Percentiles rank a stretch among this genome's conserved stretches.
Conservation (phyloP, 148 eudicot genomes). For the Vaccinium darrowii region DNA sequence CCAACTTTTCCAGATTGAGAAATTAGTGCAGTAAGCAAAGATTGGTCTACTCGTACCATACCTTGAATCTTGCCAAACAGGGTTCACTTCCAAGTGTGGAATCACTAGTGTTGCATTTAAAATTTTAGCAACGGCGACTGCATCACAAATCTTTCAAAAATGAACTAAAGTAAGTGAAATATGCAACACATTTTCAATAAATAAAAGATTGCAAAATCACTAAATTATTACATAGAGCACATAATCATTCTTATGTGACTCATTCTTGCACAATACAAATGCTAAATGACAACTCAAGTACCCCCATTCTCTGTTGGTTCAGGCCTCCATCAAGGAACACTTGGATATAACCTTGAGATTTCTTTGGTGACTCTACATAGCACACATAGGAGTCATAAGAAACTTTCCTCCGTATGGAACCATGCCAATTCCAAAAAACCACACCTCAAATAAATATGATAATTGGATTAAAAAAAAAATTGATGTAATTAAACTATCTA, state of each 20-base stretch:
- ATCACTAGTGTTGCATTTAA: conserved; percentile 83
- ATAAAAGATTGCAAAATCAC: background rate
- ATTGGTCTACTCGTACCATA: conserved; percentile 12
- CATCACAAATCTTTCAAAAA: conserved; percentile 73
- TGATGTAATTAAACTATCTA: background rate
- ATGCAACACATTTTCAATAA: background rate
- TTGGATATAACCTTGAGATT: conserved; percentile 49
- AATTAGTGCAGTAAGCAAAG: background rate
- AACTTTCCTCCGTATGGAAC: background rate
- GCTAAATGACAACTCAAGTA: conserved; percentile 24
- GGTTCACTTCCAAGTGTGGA: conserved; percentile 81
- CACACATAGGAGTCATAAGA: conserved; percentile 31
- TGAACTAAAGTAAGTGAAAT: background rate
- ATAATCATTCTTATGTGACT: background rate
- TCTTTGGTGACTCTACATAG: conserved; percentile 41
- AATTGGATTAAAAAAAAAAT: no score
- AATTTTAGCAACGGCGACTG: conserved; percentile 88
- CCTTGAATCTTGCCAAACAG: conserved; percentile 97
- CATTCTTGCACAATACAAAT: background rate
- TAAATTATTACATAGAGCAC: background rate
- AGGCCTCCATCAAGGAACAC: conserved; percentile 65
- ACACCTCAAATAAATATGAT: background rate
- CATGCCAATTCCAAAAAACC: background rate
- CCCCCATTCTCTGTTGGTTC: conserved; percentile 72
- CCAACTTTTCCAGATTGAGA: background rate